Conservation (phyloP, 2,329 filamentous ascomycete species). For the Pestalotiopsis sp. region DNA sequence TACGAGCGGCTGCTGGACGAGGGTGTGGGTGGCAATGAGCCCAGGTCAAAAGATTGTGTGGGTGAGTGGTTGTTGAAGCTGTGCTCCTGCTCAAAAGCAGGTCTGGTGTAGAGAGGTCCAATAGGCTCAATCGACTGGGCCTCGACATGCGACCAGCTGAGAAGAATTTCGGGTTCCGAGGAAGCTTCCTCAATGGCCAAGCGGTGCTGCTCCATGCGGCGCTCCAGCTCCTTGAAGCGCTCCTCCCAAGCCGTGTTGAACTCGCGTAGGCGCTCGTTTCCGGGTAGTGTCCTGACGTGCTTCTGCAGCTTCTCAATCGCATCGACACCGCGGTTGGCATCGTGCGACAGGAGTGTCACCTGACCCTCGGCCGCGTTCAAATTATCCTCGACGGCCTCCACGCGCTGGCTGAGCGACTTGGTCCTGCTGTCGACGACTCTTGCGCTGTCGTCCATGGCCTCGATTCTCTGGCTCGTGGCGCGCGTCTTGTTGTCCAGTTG, state of each 20-base stretch:
- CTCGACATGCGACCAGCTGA: conserved; percentile 27
- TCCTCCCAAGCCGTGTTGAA: conserved; percentile 25
- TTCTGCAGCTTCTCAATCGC: conserved; percentile 27
- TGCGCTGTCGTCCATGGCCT: conserved; percentile 28
- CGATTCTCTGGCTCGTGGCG: conserved; percentile 24
- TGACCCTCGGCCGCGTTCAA: conserved; percentile 24
- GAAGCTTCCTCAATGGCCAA: conserved; percentile 22
- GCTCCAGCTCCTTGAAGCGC: conserved; percentile 25
- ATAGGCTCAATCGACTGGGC: conserved; percentile 26
- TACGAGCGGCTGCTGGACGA: conserved; percentile 24
- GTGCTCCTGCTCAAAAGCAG: neutral
- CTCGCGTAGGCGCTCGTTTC: conserved; percentile 24
- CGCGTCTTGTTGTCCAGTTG: conserved; percentile 23
- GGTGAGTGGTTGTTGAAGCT: conserved; percentile 9
- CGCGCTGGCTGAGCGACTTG: conserved; percentile 26
- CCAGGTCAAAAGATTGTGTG: conserved; percentile 16
- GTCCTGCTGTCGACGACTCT: conserved; percentile 27
- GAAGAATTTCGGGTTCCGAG: conserved; percentile 16
- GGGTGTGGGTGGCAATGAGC: conserved; percentile 21
- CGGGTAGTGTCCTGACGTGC: conserved; percentile 27
- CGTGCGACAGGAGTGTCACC: conserved; percentile 27
- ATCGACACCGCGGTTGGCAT: conserved; percentile 24
- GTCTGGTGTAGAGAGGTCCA: conserved; percentile 21
- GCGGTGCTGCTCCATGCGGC: conserved; percentile 23
- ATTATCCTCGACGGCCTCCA: conserved; percentile 28